Evolutionary conservation across 1,284 basidiomycete species (phyloP).

Genomic region (Somion occarium): DNA sequence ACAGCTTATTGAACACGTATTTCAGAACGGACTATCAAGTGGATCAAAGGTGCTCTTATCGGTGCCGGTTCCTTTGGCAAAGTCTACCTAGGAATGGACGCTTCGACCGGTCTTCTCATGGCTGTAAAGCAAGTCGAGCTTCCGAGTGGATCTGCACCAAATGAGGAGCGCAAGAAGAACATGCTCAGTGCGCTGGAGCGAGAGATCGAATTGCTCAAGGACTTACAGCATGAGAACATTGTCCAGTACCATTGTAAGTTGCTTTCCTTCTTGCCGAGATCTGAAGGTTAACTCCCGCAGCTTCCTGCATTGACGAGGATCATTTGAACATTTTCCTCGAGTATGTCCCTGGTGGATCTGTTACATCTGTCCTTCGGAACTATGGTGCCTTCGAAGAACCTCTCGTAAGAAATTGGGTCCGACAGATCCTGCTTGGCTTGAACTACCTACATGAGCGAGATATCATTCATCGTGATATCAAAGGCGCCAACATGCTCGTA

Average conservation of each 20-base stretch:
- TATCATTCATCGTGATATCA: slow-evolving; percentile 98
- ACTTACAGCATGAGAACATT: slow-evolving; percentile 94
- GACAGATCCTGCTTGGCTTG: slow-evolving; percentile 90
- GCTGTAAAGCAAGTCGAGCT: slow-evolving; percentile 99
- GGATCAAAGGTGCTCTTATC: slow-evolving; percentile 98
- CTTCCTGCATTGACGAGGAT: slow-evolving; percentile 85
- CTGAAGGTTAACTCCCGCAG: slow-evolving; percentile 35
- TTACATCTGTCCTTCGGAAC: slow-evolving; percentile 86
- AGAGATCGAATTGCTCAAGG: slow-evolving; percentile 95
- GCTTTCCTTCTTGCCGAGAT: background rate
- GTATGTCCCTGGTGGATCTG: slow-evolving; percentile 97
- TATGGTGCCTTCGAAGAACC: slow-evolving; percentile 98
- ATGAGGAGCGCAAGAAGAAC: slow-evolving; percentile 90
- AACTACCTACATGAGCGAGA: slow-evolving; percentile 91
- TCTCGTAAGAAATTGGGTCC: slow-evolving; percentile 90
- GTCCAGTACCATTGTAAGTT: slow-evolving; percentile 92
- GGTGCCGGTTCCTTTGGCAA: slow-evolving; percentile 96
- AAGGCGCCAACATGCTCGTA: slow-evolving; percentile 96
- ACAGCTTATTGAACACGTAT: background rate
- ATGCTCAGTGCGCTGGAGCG: slow-evolving; percentile 95
- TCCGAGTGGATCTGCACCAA: slow-evolving; percentile 80
- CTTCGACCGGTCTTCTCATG: slow-evolving; percentile 91
- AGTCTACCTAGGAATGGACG: slow-evolving; percentile 97
- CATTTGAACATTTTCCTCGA: slow-evolving; percentile 98
- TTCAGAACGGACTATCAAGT: slow-evolving; percentile 77